Evolutionary conservation across 768 basidiomycete species (phyloP), one percentile per base, ranked within the genome.

Genomic region (Pisolithus tinctorius): DNA sequence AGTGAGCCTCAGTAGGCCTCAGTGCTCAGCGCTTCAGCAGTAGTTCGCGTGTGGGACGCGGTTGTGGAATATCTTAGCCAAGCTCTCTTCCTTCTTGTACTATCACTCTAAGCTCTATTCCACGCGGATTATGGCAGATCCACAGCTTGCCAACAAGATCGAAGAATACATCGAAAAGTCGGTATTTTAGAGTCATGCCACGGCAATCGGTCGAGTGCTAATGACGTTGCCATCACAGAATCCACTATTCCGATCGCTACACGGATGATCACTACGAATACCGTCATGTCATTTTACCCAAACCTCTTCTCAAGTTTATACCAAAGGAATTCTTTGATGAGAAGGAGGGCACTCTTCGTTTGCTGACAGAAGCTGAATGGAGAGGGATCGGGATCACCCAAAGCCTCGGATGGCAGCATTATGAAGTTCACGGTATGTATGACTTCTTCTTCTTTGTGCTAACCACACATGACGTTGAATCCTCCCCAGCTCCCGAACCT

Each of bases 401-500:
- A 71, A 93, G 90, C 68, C 74, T 95, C 23, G 94, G 94, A 4
- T 98, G 94, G 93, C 88, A 91, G 63, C 93, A 96, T 61, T 97
- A 94, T 61, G 93, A 94, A 74, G 89, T 94, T n/a, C 94, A 97
- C 62, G 89, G 93, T 86, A 56, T 56, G 77, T 56, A 20, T 36
- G n/a, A 16, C 41, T 37, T 20, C 13, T 46, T 47, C 41, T 37
- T 20, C 13, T 46, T 47, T 44, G 25, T 14, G 37, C 26, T 17
- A 45, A 46, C 36, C 48, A 25, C 41, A 50, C 17, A 40, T 25
- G 14, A 46, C 45, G 25, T 57, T 67, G 37, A 67, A 47, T 10
- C 13, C 31, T 13, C 47, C 17, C 43, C 58, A 93, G 91, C 88
- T 39, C 93, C 93, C 7, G 92, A 92, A 67, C 92, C 93, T 9